Conservation (phyloP, 1,139 yeast genomes). For the Debaryomyces robertsiae region DNA sequence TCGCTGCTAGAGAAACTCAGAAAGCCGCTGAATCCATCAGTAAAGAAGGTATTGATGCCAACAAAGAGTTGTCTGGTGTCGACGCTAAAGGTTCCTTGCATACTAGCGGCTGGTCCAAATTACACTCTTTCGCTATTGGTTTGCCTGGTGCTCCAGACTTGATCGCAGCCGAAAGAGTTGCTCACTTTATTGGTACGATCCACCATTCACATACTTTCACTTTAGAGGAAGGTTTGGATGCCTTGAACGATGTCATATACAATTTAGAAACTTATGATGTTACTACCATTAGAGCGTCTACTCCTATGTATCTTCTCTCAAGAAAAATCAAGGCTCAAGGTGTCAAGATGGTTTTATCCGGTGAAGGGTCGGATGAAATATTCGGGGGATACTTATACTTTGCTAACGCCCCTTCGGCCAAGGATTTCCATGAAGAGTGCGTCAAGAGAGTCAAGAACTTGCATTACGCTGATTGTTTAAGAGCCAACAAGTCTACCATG, state of each 20-base stretch:
- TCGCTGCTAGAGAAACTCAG: conserved; percentile 93
- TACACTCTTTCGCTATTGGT: conserved; percentile 97
- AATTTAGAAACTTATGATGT: conserved; percentile 98
- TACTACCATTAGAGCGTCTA: conserved; percentile 97
- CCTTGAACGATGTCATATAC: conserved; percentile 89
- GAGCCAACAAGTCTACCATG: conserved; percentile 99
- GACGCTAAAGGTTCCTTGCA: conserved; percentile 85
- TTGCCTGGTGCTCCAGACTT: conserved; percentile 98
- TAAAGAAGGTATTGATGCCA: conserved; percentile 50
- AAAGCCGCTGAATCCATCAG: conserved; percentile 64
- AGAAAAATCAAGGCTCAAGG: conserved; percentile 99
- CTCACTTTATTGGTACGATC: conserved; percentile 89
- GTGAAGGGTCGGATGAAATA: conserved; percentile 98
- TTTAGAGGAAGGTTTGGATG: conserved; percentile 93
- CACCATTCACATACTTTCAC: conserved; percentile 99
- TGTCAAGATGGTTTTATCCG: conserved; percentile 97
- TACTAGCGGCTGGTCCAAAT: conserved; percentile 76
- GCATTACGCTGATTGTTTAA: conserved; percentile 93
- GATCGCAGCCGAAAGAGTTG: conserved; percentile 94
- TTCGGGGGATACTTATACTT: conserved; percentile 98
- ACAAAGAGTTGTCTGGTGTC: conserved; percentile 81
- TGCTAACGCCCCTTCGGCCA: conserved; percentile 92
- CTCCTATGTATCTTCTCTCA: conserved; percentile 96
- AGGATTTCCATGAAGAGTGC: conserved; percentile 93
- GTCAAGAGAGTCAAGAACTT: conserved; percentile 95